Conservation (phyloP, 441 rosid genomes). For the Arabidopsis hybrid region DNA sequence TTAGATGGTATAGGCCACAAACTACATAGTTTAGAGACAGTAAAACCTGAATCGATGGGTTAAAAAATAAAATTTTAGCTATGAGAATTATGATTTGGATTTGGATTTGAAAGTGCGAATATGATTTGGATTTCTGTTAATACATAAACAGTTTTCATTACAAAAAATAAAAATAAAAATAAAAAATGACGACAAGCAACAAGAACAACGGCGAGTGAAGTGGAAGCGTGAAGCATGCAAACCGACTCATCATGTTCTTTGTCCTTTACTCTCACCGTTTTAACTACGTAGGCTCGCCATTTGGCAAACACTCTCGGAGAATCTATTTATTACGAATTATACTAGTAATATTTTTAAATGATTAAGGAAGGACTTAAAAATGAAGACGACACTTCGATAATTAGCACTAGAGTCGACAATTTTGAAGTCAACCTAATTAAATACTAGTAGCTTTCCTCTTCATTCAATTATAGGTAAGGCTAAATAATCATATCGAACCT, state of each 20-base stretch:
- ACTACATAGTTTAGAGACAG: too few relatives aligned
- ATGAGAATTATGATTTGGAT: neutral
- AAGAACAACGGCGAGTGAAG: conserved; percentile 41
- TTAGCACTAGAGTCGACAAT: conserved; percentile 31
- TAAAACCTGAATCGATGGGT: neutral
- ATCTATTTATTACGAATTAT: neutral
- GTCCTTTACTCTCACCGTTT: conserved; percentile 33
- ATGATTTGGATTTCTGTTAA: neutral
- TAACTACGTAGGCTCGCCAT: conserved; percentile 40
- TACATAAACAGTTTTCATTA: conserved; percentile 3
- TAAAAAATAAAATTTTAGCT: neutral
- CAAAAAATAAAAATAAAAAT: neutral
- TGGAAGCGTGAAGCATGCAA: conserved; percentile 46
- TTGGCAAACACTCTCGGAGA: conserved; percentile 35
- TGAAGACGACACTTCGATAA: neutral
- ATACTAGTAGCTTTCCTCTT: conserved; percentile 7
- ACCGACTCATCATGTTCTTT: conserved; percentile 50
- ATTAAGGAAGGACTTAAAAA: conserved; percentile 5
- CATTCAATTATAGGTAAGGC: conserved; percentile 1
- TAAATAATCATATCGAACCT: conserved; percentile 23
- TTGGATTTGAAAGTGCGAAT: neutral
- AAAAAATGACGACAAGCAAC: conserved; percentile 37
- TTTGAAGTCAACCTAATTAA: conserved; percentile 38
- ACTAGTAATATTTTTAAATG: neutral
- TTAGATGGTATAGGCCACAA: neutral